Evolutionary conservation across 2,329 filamentous ascomycete species (phyloP), one percentile per base, ranked within the genome.

Genomic region (Alternaria postmessia): DNA sequence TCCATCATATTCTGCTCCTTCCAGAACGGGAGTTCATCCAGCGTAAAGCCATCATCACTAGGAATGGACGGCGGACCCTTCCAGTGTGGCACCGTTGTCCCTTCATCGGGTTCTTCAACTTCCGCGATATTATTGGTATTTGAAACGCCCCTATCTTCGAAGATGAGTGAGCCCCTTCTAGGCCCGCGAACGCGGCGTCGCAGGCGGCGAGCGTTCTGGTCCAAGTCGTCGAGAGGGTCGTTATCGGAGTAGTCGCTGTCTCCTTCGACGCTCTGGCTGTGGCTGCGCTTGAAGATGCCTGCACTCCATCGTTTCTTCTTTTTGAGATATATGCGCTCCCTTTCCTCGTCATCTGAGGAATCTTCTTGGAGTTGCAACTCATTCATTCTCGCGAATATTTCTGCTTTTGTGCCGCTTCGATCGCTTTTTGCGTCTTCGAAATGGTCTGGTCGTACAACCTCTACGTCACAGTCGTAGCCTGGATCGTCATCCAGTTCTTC

Each of bases 201-300:
- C 38, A 83, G 74, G 47, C 82, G 77, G 30, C 81, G 78, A 53
- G 78, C 75, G 28, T 67, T 76, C 7, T 69, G 68, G 39, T 77
- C 75, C 41, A 78, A 66, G 54, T 81, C 80, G 55, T 79, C 78
- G 26, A 80, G 69, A 16, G 75, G 76, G 22, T 81, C 80, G 41
- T 75, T 70, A 55, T 82, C 79, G 22, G 79, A 79, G 49, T 77
- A 75, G 62, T 79, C 81, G 54, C 77, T 77, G 51, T 82, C 80
- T 52, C 79, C 80, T 65, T 79, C 79, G 28, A 82, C 71, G 55
- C 78, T 83, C 68, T 82, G 77, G 62, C 79, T 81, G 69, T 83
- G 78, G 46, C 73, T 80, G 44, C 82, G 78, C 66, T 84, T 84
- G 72, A 79, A 81, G 43, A 76, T 70, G 8, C 79, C 77, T 22